These are phyloP conservation scores for Trichoderma semiorbis DNA, from an alignment of 2,329 filamentous ascomycete genomes.

Conservation along the genomic window DNA sequence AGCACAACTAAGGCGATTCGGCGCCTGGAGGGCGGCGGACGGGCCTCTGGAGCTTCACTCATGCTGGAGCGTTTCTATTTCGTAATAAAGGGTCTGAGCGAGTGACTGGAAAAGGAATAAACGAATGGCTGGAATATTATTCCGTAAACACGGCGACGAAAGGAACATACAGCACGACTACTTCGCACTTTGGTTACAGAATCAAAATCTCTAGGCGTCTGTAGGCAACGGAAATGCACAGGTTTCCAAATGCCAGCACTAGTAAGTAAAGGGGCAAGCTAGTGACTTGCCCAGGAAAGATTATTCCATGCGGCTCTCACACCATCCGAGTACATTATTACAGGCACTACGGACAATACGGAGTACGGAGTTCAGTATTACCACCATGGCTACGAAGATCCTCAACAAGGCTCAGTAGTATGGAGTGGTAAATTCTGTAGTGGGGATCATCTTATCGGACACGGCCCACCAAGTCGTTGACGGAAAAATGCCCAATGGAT, in stretches of 20 bases:
- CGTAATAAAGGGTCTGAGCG: not conserved
- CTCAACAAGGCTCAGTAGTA: not conserved
- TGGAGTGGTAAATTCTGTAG: not conserved
- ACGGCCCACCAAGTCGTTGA: not conserved
- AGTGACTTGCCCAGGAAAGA: not conserved
- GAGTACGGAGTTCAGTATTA: not conserved
- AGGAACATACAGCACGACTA: not conserved
- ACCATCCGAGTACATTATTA: not conserved
- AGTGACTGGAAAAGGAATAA: not conserved
- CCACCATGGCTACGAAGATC: not conserved
- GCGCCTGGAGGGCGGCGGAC: conserved; percentile 4
- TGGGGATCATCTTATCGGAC: not conserved
- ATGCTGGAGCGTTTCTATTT: not conserved
- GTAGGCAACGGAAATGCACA: not conserved
- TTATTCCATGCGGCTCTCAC: not conserved
- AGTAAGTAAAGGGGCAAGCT: conserved; percentile 13
- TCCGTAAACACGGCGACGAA: not conserved
- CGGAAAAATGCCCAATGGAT: not conserved
- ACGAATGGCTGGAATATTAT: conserved; percentile 1
- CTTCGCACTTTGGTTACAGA: not conserved
- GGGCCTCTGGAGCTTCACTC: conserved; percentile 1
- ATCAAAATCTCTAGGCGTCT: not conserved
- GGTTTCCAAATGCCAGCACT: not conserved
- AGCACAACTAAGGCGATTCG: conserved; percentile 8
- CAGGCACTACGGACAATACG: not conserved